Percentiles rank a stretch among this genome's conserved stretches.
These are phyloP conservation scores for Leucogyrophana mollusca DNA, from an alignment of 768 basidiomycete genomes.

Conservation along the genomic window DNA sequence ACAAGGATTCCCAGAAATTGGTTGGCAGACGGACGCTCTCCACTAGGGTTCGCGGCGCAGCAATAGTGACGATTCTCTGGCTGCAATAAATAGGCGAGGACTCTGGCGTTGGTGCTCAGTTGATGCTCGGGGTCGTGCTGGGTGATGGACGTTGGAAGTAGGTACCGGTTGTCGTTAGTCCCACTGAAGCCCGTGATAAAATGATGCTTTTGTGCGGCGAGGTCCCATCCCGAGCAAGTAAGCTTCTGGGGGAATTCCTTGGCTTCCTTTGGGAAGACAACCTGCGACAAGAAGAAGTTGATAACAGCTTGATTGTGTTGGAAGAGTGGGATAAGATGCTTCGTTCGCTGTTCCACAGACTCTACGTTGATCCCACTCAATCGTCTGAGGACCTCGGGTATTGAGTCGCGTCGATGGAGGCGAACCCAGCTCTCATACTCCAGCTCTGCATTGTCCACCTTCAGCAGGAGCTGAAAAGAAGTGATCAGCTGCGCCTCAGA, in stretches of 20 bases:
- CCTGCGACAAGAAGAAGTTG: constrained; percentile 35
- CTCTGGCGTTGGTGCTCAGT: constrained; percentile 45
- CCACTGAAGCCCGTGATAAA: constrained; percentile 35
- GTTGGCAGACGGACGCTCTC: constrained; percentile 13
- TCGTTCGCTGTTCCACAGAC: constrained; percentile 23
- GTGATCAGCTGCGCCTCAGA: constrained; percentile 22
- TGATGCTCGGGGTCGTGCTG: constrained; percentile 37
- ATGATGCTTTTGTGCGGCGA: constrained; percentile 27
- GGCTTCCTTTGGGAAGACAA: constrained; percentile 38
- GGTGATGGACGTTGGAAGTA: constrained; percentile 33
- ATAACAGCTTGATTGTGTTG: constrained; percentile 26
- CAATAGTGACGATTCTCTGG: constrained; percentile 17
- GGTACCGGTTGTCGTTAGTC: constrained; percentile 34
- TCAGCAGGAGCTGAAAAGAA: constrained; percentile 27
- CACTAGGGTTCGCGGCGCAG: constrained; percentile 7
- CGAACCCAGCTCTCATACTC: constrained; percentile 33
- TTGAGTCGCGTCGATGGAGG: neutral
- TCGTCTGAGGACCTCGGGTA: constrained; percentile 17
- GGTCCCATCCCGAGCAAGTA: constrained; percentile 36
- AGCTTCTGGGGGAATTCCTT: constrained; percentile 35
- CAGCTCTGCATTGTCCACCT: constrained; percentile 28
- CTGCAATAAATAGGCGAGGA: constrained; percentile 28
- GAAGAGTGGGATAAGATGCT: constrained; percentile 27
- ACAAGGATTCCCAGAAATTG: constrained; percentile 30
- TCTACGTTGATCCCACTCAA: constrained; percentile 25